Base-by-base conservation (phyloP, 1,284 basidiomycete genomes). In the Ustilago cynodontis region DNA sequence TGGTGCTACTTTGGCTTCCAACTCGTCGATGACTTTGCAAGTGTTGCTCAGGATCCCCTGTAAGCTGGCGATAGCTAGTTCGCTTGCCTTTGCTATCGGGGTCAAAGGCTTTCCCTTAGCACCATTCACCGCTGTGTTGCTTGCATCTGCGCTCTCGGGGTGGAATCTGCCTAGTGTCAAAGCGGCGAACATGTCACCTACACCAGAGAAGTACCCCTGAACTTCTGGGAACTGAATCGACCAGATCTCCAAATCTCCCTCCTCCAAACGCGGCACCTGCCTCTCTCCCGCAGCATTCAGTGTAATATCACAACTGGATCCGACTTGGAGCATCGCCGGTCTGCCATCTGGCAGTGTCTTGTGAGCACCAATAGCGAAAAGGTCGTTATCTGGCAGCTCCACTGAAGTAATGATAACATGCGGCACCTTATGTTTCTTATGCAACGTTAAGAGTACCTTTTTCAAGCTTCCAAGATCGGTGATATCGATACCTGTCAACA, bases 181-280 rank as follows among this genome's bases (percentile, higher is more conserved):
- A 0, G 97, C 94, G 2, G 95, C 95, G 88, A 99, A 99, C 59
- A 98, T 90, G 85, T 99, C 96, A 14, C 96, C 97, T 2, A 98
- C 95, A 28, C 96, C 97, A 11, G 93, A 93, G 86, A 96, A 99
- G 87, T 98, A 97, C 10, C 94, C 94, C 22, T 92, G 90, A 28
- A 98, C 90, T 47, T 92, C 90, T 0, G 93, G 92, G 11, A 98
- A 91, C 90, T 0, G 91, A 90, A 86, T 93, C 90, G 20, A 95
- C 89, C 88, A 85, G 5, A 82, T 77, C 18, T 57, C 22, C 9
- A 79, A 67, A 13, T 62, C 43, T 2, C 51, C 26, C 10, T 37
- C 37, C 4, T 37, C 8, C 6, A 71, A 2, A 1, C 8, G 35
- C 1, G 68, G 68, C 14, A 47, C 60, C 26, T 57, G n/a, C 29